These are phyloP conservation scores for Ceratorhiza oryzae-sativae DNA, from an alignment of 1,284 basidiomycete species.

Conservation along the genomic window DNA sequence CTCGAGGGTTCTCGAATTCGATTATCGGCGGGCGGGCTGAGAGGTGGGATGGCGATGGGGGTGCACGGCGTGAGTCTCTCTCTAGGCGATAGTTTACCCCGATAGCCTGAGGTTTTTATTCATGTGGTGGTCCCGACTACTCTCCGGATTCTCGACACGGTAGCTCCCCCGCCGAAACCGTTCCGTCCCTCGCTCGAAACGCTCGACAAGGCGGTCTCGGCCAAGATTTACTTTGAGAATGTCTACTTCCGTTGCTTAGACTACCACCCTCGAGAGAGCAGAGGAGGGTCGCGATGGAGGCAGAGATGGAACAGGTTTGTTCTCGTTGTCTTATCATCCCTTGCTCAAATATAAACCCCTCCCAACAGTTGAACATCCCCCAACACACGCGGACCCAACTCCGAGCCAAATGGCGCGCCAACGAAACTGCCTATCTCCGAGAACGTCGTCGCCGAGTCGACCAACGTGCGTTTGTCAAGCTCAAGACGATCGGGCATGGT, in stretches of 20 bases:
- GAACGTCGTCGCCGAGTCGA: conserved; percentile 84
- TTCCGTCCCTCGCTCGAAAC: conserved; percentile 87
- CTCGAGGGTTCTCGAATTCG: conserved; percentile 25
- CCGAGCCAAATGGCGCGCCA: conserved; percentile 79
- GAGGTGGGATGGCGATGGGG: conserved; percentile 5
- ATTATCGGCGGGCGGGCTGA: conserved; percentile 19
- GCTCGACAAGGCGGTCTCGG: conserved; percentile 90
- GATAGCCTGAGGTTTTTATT: neutral
- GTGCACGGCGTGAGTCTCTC: neutral
- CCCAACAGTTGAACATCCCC: conserved; percentile 29
- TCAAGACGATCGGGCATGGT: conserved; percentile 96
- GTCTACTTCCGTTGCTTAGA: conserved; percentile 88
- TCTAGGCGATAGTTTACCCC: neutral
- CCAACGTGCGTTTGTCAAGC: conserved; percentile 83
- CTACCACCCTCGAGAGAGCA: conserved; percentile 86
- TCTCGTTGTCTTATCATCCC: neutral
- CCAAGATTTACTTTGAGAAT: conserved; percentile 96
- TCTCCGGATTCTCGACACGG: conserved; percentile 36
- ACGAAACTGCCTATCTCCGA: conserved; percentile 89
- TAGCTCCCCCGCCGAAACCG: conserved; percentile 58
- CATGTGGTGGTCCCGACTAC: neutral
- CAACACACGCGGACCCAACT: conserved; percentile 66
- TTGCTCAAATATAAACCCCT: neutral
- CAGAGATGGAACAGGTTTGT: conserved; percentile 78
- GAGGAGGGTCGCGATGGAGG: conserved; percentile 83